Base-by-base conservation (phyloP, 441 rosid genomes). In the Populus hybrid region DNA sequence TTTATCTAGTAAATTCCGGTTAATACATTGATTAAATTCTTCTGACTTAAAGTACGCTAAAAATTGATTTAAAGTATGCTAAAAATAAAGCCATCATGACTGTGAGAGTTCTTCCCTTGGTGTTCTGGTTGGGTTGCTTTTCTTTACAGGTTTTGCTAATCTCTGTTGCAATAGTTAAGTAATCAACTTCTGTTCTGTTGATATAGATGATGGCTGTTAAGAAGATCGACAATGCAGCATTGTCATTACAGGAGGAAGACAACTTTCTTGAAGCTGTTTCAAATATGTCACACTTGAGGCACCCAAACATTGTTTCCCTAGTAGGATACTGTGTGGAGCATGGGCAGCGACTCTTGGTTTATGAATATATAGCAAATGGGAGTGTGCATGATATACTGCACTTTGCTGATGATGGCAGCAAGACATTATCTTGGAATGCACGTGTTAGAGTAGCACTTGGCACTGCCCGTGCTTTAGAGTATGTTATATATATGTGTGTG, bases 401-500 rank as follows among this genome's bases (percentile, higher is more conserved):
- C 78, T 89, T 89, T 84, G 81, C 84, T 53, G 97, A 94, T 71
- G 97, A 94, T 71, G 84, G 89, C 68, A 79, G 95, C 86, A 88
- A 87, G 83, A 79, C 79, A 1, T 83, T 95, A 64, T 86, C 90
- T 69, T 95, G 99, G 99, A 95, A 95, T 84, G 95, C 91, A 18
- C 98, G 99, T 68, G 99, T 94, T 80, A 86, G 97, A 81, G 95
- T 94, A 20, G 98, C 98, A 14, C 97, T 95, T 73, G 98, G 98
- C 74, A 91, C 98, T 36, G 93, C 99, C 53, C 90, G 97, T 74
- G 97, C 99, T 83, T 86, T 95, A 84, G 99, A 94, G 99, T 95
- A 93, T 71, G 98, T 87, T 71, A 74, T 71, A 29, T 82, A 2
- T 18, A 1, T 21, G 69, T 68, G 72, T 33, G 36, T 18, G 9